Conservation (phyloP, 2,329 filamentous ascomycete genomes). For the Aspergillus brasiliensis region DNA sequence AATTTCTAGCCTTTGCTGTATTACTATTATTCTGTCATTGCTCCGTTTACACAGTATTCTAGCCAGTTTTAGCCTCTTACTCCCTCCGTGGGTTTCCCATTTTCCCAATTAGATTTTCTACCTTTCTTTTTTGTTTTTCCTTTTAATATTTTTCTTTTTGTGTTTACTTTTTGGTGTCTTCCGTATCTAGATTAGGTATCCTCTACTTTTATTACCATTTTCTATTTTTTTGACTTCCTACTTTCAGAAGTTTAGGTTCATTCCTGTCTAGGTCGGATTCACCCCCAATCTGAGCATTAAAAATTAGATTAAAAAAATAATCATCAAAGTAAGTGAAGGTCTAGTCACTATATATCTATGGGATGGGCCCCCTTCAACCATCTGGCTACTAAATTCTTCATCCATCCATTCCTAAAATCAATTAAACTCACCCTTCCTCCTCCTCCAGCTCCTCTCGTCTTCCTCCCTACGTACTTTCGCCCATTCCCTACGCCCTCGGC, state of each 20-base stretch:
- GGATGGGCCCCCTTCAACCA: conserved; percentile 31
- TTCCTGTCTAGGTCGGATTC: conserved; percentile 8
- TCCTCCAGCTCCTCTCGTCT: conserved; percentile 13
- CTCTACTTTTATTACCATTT: not conserved
- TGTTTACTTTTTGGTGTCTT: conserved; percentile 8
- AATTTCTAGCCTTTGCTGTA: conserved; percentile 7
- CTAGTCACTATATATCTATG: conserved; percentile 35
- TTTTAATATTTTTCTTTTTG: conserved; percentile 3
- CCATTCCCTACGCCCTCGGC: conserved; percentile 19
- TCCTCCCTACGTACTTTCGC: conserved; percentile 16
- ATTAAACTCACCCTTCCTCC: conserved; percentile 21
- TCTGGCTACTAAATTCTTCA: conserved; percentile 30
- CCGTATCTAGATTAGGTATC: conserved; percentile 6
- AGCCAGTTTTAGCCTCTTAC: conserved; percentile 8
- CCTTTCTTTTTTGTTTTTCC: conserved; percentile 10
- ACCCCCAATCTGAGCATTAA: conserved; percentile 12
- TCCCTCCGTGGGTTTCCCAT: conserved; percentile 2
- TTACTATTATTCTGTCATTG: conserved; percentile 2
- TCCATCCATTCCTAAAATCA: conserved; percentile 22
- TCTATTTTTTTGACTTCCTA: conserved; percentile 1
- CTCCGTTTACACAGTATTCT: not conserved
- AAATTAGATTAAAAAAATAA: conserved; percentile 13
- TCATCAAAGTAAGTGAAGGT: not conserved
- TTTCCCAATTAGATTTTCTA: conserved; percentile 8
- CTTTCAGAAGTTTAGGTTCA: conserved; percentile 9